Conservation (phyloP, 2,329 filamentous ascomycete species). For the Nothophoma quercina region DNA sequence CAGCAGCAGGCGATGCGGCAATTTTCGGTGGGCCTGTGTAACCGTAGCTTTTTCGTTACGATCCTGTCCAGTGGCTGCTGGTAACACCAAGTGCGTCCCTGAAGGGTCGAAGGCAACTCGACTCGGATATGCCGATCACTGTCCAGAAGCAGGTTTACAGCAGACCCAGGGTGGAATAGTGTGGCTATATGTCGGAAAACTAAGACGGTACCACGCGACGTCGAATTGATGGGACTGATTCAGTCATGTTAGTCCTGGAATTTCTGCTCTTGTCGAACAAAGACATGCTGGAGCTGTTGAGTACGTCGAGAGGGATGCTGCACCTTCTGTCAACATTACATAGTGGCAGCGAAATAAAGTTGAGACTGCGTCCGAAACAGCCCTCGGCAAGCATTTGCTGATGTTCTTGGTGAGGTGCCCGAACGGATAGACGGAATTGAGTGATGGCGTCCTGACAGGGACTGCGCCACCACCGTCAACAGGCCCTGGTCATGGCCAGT, state of each 20-base stretch:
- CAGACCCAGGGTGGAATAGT: neutral
- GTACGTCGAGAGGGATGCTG: neutral
- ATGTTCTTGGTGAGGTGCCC: neutral
- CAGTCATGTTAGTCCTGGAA: neutral
- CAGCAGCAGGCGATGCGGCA: neutral
- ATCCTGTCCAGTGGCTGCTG: neutral
- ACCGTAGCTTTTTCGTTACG: neutral
- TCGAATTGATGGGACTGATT: neutral
- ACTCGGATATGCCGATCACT: slow-evolving; percentile 13
- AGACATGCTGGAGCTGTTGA: neutral
- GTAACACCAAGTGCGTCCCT: neutral
- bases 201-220: neutral
- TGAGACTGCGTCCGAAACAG: neutral
- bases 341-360: neutral
- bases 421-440: slow-evolving; percentile 15
- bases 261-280: no score
- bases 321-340: neutral
- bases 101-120: slow-evolving; percentile 1
- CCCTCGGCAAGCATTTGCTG: neutral
- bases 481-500: neutral
- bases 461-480: slow-evolving; percentile 3
- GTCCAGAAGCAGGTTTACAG: neutral
- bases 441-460: slow-evolving; percentile 1
- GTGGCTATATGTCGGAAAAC: neutral
- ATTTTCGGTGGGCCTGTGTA: neutral